A percentile compares a stretch with the other conserved stretches of the same genome.
phyloP scores from a whole-genome alignment of 1,284 basidiomycete species.

The Vanrija sp. region DNA sequence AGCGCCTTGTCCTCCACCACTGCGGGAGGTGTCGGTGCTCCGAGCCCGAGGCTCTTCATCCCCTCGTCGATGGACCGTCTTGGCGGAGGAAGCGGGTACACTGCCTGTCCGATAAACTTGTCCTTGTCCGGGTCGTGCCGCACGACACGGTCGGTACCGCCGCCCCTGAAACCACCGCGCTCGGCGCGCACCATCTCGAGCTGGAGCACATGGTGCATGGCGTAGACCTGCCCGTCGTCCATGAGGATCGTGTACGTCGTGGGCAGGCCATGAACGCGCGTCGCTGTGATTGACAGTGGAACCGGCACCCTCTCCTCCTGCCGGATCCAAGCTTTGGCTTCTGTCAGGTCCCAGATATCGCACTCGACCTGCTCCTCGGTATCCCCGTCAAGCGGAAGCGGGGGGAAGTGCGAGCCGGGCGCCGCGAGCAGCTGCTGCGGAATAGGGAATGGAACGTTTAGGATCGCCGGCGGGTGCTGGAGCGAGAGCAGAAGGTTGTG shows the following conservation, averaged over 20 bases:
- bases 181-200: constrained; percentile 6
- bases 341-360: constrained; percentile 37
- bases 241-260: constrained; percentile 42
- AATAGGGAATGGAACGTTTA: constrained; percentile 38
- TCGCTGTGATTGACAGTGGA: constrained; percentile 18
- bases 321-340: constrained; percentile 27
- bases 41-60: constrained; percentile 3
- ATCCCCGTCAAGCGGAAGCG: constrained; percentile 40
- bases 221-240: constrained; percentile 48
- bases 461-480: constrained; percentile 35
- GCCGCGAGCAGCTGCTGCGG: constrained; percentile 28
- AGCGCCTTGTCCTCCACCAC: constrained; percentile 55
- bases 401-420: constrained; percentile 37
- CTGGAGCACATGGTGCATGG: constrained; percentile 31
- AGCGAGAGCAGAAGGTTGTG: constrained; percentile 37
- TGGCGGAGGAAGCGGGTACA: constrained; percentile 18
- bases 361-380: constrained; percentile 41
- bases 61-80: not conserved
- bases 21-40: constrained; percentile 24
- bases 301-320: constrained; percentile 16
- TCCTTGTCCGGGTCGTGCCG: not conserved
- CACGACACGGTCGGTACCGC: not conserved
- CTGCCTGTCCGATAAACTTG: constrained; percentile 5
- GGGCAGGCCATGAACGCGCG: constrained; percentile 28
- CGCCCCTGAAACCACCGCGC: not conserved